Conservation (phyloP, 2,329 filamentous ascomycete genomes). For the Fusarium sp. region DNA sequence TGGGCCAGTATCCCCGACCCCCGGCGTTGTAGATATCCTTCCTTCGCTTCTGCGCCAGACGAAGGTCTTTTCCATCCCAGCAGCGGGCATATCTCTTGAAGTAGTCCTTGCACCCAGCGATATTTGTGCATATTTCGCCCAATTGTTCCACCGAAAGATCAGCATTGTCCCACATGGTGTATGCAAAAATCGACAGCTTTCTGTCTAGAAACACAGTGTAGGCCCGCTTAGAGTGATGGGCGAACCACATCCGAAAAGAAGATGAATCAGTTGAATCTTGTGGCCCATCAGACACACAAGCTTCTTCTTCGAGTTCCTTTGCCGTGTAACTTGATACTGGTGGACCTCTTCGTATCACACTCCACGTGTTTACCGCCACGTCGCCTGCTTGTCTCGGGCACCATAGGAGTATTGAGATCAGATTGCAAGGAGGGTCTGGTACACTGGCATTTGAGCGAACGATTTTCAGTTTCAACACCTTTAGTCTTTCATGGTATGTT, state of each 20-base stretch:
- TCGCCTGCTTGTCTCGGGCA: background rate
- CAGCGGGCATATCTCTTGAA: background rate
- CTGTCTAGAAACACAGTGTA: background rate
- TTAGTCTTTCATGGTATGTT: background rate
- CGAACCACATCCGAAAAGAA: background rate
- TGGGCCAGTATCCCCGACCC: background rate
- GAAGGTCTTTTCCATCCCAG: background rate
- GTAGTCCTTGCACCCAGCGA: background rate
- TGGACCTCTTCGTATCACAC: background rate
- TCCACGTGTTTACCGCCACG: background rate
- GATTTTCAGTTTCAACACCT: background rate
- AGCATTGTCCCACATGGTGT: background rate
- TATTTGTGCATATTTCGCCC: background rate
- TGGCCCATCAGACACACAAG: background rate
- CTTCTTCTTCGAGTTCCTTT: background rate
- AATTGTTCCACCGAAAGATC: background rate
- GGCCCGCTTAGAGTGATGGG: background rate
- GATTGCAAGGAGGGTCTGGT: background rate
- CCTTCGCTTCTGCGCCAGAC: background rate
- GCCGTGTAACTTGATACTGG: background rate
- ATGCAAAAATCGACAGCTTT: background rate
- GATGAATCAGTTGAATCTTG: background rate
- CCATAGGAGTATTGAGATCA: background rate
- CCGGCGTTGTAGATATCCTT: background rate
- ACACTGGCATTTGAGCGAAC: background rate